Base-by-base conservation (phyloP, 768 basidiomycete species). In the Leccinum rimulosum region DNA sequence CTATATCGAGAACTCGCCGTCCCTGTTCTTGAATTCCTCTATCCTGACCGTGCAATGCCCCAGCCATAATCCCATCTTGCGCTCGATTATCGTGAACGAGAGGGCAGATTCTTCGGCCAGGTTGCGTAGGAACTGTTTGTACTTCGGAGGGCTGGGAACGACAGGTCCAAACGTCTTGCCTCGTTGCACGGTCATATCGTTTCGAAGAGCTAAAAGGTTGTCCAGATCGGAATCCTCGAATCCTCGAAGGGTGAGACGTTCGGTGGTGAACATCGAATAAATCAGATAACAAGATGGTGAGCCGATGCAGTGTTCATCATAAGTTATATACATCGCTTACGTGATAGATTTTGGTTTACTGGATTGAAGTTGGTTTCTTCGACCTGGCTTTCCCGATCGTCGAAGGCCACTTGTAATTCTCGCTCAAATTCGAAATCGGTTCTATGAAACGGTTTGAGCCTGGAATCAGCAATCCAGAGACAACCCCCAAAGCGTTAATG, bases 181-280 rank as follows among this genome's bases (percentile, higher is more conserved):
- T 27, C 56, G 57, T 55, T 57, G 61, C 30, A 72, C 68, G 38
- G 58, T 60, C 30, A 55, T 53, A 57, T 73, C 63, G 47, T 69
- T 73, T 17, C 64, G 56, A 17, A 73, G 54, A n/a, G 49, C 52
- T n/a, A 71, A 59, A 12, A 70, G 45, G 15, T 31, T 4, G 2
- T 64, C 56, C 6, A 64, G 50, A 49, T 73, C 73, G 10, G 61
- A 40, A 14, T 68, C 62, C 27, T 61, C 47, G 49, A 68, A 66
- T 8, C 61, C 66, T 40, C 70, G 67, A 47, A 73, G 68, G 14
- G 55, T 52, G 27, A 71, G 65, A 17, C 53, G 66, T 14, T 69
- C 52, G 10, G 73, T 73, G 54, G 60, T 63, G 57, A 73, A 73
- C 68, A 55, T 31, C 2, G n/a, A 19, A n/a, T 11, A n/a, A 2